These are phyloP conservation scores for Populus tremula DNA, from an alignment of 345 rosid species.

Conservation along the genomic window DNA sequence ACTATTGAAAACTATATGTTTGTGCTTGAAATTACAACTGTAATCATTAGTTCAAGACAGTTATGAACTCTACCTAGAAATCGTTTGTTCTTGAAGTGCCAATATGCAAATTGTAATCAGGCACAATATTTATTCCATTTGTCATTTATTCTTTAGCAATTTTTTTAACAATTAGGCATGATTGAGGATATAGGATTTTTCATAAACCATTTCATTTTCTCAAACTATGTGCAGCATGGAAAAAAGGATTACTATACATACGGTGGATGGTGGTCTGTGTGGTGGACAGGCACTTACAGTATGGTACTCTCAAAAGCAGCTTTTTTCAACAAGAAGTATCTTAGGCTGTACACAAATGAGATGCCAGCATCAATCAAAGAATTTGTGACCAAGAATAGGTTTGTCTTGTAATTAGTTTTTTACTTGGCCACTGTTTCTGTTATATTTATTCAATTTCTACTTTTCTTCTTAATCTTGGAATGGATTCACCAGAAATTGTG, in stretches of 20 bases:
- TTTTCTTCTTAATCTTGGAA: conserved; percentile 19
- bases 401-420: conserved; percentile 11
- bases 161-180: background rate
- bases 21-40: background rate
- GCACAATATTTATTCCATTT: background rate
- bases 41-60: background rate
- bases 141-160: background rate
- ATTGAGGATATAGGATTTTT: background rate
- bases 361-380: conserved; percentile 83
- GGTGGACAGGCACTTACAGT: conserved; percentile 97
- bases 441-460: conserved; percentile 10
- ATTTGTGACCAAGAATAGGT: conserved; percentile 71
- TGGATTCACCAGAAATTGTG: conserved; percentile 72
- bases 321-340: conserved; percentile 93
- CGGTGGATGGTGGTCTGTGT: conserved; percentile 99
- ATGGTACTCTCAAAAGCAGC: conserved; percentile 97
- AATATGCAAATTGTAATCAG: conserved; percentile 2
- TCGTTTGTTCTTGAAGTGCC: background rate
- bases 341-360: conserved; percentile 66
- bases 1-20: background rate
- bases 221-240: conserved; percentile 49
- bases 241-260: conserved; percentile 47
- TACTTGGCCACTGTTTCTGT: background rate
- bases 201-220: background rate
- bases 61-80: background rate